Percentiles rank a stretch among this genome's conserved stretches.
Evolutionary conservation across 177 flowering plant species (phyloP).

Genomic region (Vitis hybrid): DNA sequence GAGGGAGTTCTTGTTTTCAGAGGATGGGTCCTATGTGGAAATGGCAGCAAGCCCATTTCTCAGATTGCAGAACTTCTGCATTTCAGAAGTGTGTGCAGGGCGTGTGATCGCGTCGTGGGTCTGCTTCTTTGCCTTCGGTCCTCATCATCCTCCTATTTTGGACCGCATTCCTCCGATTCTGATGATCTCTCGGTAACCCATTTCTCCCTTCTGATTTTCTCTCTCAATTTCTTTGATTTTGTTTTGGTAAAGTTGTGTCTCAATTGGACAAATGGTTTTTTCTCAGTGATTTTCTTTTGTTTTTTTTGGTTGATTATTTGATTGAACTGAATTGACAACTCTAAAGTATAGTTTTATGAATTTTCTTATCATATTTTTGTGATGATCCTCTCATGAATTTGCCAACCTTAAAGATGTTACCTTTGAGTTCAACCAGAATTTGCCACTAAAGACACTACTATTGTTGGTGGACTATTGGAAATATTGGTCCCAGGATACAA

Average conservation of each 20-base stretch:
- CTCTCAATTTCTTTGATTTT: background rate
- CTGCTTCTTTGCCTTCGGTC: constrained; percentile 21
- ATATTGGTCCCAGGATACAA: too few relatives aligned
- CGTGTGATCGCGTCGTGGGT: constrained; percentile 19
- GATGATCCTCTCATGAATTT: too few relatives aligned
- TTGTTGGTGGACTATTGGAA: too few relatives aligned
- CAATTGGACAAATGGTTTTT: background rate
- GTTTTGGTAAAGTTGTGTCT: too few relatives aligned
- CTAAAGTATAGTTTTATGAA: too few relatives aligned
- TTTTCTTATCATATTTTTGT: too few relatives aligned
- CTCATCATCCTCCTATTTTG: constrained; percentile 1
- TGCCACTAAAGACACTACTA: too few relatives aligned
- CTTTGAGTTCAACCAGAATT: too few relatives aligned
- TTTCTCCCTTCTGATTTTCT: background rate
- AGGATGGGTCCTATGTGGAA: constrained; percentile 18
- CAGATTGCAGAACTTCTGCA: constrained; percentile 3
- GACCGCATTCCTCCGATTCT: constrained; percentile 17
- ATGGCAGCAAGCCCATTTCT: constrained; percentile 19
- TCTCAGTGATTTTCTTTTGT: background rate
- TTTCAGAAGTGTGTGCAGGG: constrained; percentile 17
- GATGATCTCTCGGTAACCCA: constrained; percentile 15
- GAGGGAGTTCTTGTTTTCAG: constrained; percentile 22
- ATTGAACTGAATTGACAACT: too few relatives aligned
- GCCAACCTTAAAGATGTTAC: too few relatives aligned
- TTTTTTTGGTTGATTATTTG: background rate